Percentiles rank a stretch among this genome's conserved stretches.
Evolutionary conservation across 2,329 filamentous ascomycete species (phyloP).

Genomic region (Ampelomyces quisqualis): DNA sequence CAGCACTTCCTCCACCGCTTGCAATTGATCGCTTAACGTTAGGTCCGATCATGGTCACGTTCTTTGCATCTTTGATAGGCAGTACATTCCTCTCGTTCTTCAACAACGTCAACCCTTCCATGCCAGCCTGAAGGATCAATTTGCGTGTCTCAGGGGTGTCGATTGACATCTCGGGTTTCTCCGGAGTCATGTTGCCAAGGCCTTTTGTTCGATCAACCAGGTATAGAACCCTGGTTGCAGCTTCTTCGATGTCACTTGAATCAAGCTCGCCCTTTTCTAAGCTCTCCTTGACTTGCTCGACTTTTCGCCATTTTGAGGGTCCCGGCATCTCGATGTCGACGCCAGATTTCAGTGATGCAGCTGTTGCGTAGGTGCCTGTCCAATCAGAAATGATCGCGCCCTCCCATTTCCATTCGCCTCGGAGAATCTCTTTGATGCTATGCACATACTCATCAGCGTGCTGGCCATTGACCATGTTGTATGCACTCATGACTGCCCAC

Average conservation of each 20-base stretch:
- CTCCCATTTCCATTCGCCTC: slow-evolving; percentile 47
- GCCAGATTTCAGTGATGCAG: slow-evolving; percentile 42
- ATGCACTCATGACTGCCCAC: slow-evolving; percentile 69
- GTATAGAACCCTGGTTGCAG: slow-evolving; percentile 61
- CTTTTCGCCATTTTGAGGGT: slow-evolving; percentile 44
- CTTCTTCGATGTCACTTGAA: slow-evolving; percentile 52
- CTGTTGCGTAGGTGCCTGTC: slow-evolving; percentile 46
- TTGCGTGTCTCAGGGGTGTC: slow-evolving; percentile 56
- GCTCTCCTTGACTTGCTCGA: slow-evolving; percentile 38
- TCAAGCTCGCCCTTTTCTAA: slow-evolving; percentile 41
- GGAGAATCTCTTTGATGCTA: slow-evolving; percentile 47
- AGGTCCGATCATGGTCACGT: slow-evolving; percentile 66
- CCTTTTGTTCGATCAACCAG: slow-evolving; percentile 63
- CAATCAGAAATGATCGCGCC: slow-evolving; percentile 49
- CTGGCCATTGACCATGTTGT: slow-evolving; percentile 66
- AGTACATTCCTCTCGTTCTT: slow-evolving; percentile 64
- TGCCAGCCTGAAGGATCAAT: slow-evolving; percentile 62
- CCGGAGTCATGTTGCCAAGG: slow-evolving; percentile 56
- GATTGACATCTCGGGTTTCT: slow-evolving; percentile 58
- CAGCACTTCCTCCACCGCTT: slow-evolving; percentile 68
- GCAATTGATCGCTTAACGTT: slow-evolving; percentile 68
- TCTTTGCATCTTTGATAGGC: slow-evolving; percentile 59
- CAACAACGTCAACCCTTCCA: slow-evolving; percentile 63
- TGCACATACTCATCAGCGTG: slow-evolving; percentile 44
- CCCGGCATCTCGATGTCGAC: slow-evolving; percentile 47